Conservation (phyloP, 2,329 filamentous ascomycete genomes). For the Stemphylium vesicarium region DNA sequence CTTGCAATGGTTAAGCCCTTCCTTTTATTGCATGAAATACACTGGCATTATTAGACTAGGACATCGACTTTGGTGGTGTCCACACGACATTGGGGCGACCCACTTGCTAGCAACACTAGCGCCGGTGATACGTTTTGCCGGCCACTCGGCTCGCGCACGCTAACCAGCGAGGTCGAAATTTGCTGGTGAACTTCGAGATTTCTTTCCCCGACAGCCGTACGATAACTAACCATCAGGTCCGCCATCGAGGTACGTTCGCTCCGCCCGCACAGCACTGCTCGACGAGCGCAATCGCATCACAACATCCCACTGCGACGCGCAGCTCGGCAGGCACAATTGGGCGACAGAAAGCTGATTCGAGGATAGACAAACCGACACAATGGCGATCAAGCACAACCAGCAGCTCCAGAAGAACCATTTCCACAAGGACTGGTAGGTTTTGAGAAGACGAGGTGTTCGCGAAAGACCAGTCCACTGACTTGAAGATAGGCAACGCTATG, state of each 20-base stretch:
- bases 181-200: slow-evolving; percentile 20
- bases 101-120: not conserved
- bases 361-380: slow-evolving; percentile 39
- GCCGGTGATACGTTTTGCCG: slow-evolving; percentile 30
- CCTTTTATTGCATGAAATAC: too few relatives aligned
- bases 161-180: slow-evolving; percentile 22
- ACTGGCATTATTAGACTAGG: not conserved
- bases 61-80: not conserved
- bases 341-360: slow-evolving; percentile 5
- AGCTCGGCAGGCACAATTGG: not conserved
- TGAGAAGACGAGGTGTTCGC: not conserved
- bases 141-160: slow-evolving; percentile 16
- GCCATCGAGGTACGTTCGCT: slow-evolving; percentile 34
- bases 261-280: not conserved
- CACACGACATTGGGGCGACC: not conserved
- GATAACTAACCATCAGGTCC: slow-evolving; percentile 45
- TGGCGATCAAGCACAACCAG: slow-evolving; percentile 99
- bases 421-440: slow-evolving; percentile 66
- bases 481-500: slow-evolving; percentile 84
- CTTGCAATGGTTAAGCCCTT: too few relatives aligned
- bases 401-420: slow-evolving; percentile 89
- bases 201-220: slow-evolving; percentile 24
- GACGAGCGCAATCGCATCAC: slow-evolving; percentile 18
- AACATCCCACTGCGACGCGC: not conserved
- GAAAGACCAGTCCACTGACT: slow-evolving; percentile 29